A percentile compares a stretch with the other conserved stretches of the same genome.
Conservation (phyloP, 176 grass and related monocot genomes). For the Chrysopogon serrulatus region DNA sequence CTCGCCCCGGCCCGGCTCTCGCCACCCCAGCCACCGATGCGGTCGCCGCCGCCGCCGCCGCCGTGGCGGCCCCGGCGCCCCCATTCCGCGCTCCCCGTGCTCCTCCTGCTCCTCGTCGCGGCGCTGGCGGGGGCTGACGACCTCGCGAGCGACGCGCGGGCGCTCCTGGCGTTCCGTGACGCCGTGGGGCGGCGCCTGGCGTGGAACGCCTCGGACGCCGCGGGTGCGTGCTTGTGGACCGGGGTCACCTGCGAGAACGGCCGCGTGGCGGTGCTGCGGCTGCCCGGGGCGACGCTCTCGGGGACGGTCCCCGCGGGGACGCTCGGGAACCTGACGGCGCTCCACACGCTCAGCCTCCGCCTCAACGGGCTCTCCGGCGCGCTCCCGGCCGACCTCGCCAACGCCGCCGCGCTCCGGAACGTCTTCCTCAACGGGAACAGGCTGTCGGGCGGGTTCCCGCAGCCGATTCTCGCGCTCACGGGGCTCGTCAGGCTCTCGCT, state of each 20-base stretch:
- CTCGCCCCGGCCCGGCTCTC: background rate
- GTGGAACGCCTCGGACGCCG: conserved; percentile 33
- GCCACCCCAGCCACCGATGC: conserved; percentile 21
- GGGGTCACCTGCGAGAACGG: conserved; percentile 42
- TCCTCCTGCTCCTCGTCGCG: background rate
- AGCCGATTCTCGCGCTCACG: conserved; percentile 15
- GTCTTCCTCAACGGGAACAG: conserved; percentile 57
- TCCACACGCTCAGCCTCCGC: conserved; percentile 59
- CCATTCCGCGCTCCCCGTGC: background rate
- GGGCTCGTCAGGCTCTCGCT: conserved; percentile 41
- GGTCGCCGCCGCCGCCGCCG: background rate
- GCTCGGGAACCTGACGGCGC: conserved; percentile 63
- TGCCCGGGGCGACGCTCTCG: conserved; percentile 29
- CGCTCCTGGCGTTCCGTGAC: conserved; percentile 50
- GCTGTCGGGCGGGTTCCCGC: conserved; percentile 47
- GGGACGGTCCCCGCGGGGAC: conserved; percentile 32
- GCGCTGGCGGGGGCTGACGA: conserved; percentile 22
- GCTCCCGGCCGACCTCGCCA: conserved; percentile 39
- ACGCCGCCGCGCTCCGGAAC: conserved; percentile 24
- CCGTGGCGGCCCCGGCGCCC: background rate
- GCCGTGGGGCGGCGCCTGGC: conserved; percentile 38
- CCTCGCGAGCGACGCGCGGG: conserved; percentile 40
- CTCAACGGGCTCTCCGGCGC: conserved; percentile 43
- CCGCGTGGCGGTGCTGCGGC: conserved; percentile 48
- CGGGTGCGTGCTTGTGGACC: conserved; percentile 37